phyloP scores from a whole-genome alignment of 2,329 filamentous ascomycete species.

The Fusarium phyllophilum region DNA sequence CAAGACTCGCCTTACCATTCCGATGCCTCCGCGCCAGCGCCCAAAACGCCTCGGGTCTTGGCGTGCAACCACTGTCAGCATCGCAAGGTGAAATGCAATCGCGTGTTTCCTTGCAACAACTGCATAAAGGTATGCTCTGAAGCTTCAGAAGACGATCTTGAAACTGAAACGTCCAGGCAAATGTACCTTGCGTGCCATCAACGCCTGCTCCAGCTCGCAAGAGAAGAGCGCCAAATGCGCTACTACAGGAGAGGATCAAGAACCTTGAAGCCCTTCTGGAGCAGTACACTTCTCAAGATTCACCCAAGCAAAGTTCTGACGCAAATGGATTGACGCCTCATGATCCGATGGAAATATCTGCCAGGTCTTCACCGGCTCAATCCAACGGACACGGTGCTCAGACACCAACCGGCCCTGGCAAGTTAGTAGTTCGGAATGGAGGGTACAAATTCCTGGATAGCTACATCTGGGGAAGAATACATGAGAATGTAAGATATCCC shows the following conservation, averaged over 20 bases:
- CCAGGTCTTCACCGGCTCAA: background rate
- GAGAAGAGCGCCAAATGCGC: slow-evolving; percentile 13
- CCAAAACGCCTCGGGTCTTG: slow-evolving; percentile 2
- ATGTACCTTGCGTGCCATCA: slow-evolving; percentile 1
- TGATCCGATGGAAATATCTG: background rate
- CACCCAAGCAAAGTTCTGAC: background rate
- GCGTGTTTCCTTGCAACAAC: slow-evolving; percentile 11
- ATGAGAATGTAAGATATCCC: background rate
- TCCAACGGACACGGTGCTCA: background rate
- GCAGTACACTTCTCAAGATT: slow-evolving; percentile 2
- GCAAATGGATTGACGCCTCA: background rate
- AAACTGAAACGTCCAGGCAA: background rate
- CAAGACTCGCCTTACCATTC: slow-evolving; percentile 17
- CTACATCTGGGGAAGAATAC: background rate
- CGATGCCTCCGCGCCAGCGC: background rate
- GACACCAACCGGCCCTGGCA: background rate
- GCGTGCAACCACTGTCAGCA: slow-evolving; percentile 22
- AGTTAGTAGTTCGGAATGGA: slow-evolving; percentile 7
- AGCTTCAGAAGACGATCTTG: accelerated
- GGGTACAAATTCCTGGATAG: slow-evolving; percentile 16
- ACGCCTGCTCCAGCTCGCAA: slow-evolving; percentile 14
- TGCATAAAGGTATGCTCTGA: background rate
- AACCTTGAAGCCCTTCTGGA: slow-evolving; percentile 11
- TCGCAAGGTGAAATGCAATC: slow-evolving; percentile 23
- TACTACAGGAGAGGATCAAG: slow-evolving; percentile 5